These are phyloP conservation scores for Vitis rupestris DNA, from an alignment of 164 flowering plant genomes.

Conservation along the genomic window DNA sequence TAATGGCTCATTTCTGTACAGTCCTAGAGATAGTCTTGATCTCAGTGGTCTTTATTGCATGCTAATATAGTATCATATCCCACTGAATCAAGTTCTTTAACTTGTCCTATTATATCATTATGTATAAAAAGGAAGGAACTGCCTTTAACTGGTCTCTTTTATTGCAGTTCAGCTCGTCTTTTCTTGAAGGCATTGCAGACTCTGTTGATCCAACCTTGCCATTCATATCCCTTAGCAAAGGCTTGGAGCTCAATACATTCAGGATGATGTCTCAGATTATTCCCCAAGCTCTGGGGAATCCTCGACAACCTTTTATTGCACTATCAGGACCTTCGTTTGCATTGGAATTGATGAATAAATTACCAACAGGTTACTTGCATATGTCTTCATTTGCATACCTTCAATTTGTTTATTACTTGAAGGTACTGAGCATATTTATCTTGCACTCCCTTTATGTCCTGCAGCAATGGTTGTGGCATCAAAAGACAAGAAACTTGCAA, in stretches of 20 bases:
- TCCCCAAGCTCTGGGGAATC: slow-evolving; percentile 70
- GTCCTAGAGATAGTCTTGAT: background rate
- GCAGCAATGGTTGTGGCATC: slow-evolving; percentile 98
- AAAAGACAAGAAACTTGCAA: slow-evolving; percentile 79
- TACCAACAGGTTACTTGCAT: slow-evolving; percentile 75
- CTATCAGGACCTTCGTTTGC: slow-evolving; percentile 98
- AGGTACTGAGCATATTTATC: slow-evolving; percentile 1
- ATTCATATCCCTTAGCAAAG: slow-evolving; percentile 94
- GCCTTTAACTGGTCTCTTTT: slow-evolving; percentile 15
- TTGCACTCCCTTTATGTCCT: slow-evolving; percentile 16
- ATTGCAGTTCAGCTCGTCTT: slow-evolving; percentile 90
- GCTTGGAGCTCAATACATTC: slow-evolving; percentile 85
- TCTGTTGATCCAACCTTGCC: slow-evolving; percentile 85
- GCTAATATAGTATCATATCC: background rate
- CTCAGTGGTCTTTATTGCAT: background rate
- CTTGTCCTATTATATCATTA: background rate
- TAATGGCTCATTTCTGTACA: background rate
- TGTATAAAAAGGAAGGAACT: background rate
- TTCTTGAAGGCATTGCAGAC: slow-evolving; percentile 74
- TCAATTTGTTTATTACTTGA: background rate
- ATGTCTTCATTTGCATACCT: background rate
- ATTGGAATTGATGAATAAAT: slow-evolving; percentile 76
- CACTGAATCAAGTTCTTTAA: background rate
- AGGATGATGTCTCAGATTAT: slow-evolving; percentile 98
- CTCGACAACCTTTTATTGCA: slow-evolving; percentile 86